Conservation (phyloP, 2,329 filamentous ascomycete species). For the Truncatella angustata region DNA sequence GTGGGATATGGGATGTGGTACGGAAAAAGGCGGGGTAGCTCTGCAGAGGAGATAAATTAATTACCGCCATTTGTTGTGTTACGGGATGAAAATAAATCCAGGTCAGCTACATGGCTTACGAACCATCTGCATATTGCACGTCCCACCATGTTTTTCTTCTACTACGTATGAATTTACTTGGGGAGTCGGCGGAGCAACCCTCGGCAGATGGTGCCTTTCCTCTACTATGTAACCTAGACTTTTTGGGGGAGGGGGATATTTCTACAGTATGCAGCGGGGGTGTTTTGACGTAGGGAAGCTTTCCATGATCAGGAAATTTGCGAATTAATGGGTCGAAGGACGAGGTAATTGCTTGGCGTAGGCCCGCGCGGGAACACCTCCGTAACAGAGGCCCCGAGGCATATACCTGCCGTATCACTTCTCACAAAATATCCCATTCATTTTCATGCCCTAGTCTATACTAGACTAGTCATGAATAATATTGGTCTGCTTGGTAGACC, state of each 20-base stretch:
- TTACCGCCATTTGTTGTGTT: too few relatives aligned
- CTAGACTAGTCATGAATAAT: too few relatives aligned
- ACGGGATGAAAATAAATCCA: background rate
- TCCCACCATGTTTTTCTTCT: too few relatives aligned
- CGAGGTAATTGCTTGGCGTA: background rate
- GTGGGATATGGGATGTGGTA: background rate
- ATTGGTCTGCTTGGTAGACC: too few relatives aligned
- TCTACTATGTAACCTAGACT: background rate
- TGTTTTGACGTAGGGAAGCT: background rate
- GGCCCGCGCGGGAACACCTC: background rate
- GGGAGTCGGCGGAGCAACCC: too few relatives aligned
- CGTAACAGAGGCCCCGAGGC: background rate
- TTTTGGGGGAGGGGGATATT: background rate
- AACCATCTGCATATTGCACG: too few relatives aligned
- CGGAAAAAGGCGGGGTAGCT: background rate
- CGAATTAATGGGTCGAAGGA: background rate
- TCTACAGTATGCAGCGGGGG: background rate
- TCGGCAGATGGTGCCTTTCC: too few relatives aligned
- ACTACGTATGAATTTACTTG: too few relatives aligned
- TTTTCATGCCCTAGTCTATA: too few relatives aligned
- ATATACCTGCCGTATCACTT: background rate
- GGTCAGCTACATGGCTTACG: background rate
- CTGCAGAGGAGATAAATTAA: too few relatives aligned
- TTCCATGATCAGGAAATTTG: background rate
- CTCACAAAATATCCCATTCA: background rate